phyloP scores from a whole-genome alignment of 768 basidiomycete species.

The Suillus spraguei region DNA sequence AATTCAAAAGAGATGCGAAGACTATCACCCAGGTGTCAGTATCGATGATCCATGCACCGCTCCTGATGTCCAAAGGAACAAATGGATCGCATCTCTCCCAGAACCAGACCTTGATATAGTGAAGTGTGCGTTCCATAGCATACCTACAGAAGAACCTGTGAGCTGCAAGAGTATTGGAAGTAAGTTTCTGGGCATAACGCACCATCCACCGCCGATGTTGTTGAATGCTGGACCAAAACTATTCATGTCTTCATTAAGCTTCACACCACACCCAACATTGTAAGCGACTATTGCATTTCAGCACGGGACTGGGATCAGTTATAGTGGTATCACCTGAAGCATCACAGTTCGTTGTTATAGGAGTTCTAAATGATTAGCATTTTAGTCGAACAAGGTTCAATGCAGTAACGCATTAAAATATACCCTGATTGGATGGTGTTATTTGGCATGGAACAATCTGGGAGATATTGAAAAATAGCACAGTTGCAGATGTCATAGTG shows the following conservation, averaged over 20 bases:
- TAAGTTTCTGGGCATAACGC: constrained; percentile 9
- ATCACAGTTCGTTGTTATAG: constrained; percentile 17
- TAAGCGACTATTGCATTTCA: constrained; percentile 5
- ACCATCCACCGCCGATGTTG: constrained; percentile 41
- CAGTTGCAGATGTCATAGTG: too few species aligned
- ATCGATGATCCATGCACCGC: constrained; percentile 22
- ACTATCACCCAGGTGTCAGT: constrained; percentile 35
- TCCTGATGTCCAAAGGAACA: constrained; percentile 29
- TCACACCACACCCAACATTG: constrained; percentile 26
- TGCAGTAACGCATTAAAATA: too few species aligned
- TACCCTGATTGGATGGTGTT: too few species aligned
- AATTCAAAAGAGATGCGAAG: not conserved
- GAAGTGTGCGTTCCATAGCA: constrained; percentile 38
- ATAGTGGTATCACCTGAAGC: not conserved
- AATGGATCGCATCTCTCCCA: constrained; percentile 37
- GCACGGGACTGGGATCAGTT: not conserved
- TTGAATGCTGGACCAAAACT: constrained; percentile 33
- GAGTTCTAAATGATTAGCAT: not conserved
- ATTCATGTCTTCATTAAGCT: constrained; percentile 15
- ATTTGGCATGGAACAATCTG: too few species aligned
- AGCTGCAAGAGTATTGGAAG: not conserved
- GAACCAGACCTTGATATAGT: constrained; percentile 44
- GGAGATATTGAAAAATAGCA: too few species aligned
- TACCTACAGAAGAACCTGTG: constrained; percentile 34
- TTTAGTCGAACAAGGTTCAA: not conserved